A percentile compares a stretch with the other conserved stretches of the same genome.
phyloP scores from a whole-genome alignment of 495 filamentous ascomycete genomes.

The Neurospora sp. region DNA sequence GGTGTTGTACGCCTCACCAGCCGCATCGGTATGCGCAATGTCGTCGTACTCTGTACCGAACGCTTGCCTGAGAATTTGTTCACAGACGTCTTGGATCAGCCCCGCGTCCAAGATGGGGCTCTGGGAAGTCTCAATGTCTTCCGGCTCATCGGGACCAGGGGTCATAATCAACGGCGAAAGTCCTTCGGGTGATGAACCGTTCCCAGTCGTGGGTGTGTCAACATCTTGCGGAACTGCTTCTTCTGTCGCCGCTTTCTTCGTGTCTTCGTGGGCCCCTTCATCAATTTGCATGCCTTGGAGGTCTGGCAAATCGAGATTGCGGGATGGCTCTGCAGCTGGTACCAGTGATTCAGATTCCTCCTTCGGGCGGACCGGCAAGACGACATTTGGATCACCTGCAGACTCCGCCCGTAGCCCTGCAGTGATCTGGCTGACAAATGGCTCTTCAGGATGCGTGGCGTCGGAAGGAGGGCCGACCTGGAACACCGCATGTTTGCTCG shows the following conservation, averaged over 20 bases:
- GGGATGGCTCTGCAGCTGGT: not conserved
- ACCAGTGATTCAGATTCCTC: not conserved
- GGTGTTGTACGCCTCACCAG: conserved; percentile 8
- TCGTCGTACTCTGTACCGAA: conserved; percentile 18
- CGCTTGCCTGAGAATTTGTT: conserved; percentile 12
- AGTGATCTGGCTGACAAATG: not conserved
- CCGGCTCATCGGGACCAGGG: not conserved
- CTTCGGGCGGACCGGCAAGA: not conserved
- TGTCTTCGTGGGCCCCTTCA: not conserved
- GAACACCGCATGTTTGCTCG: not conserved
- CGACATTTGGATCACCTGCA: not conserved
- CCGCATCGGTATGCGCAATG: conserved; percentile 6
- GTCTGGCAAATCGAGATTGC: not conserved
- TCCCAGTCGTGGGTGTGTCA: not conserved
- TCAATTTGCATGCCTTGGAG: not conserved
- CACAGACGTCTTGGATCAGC: conserved; percentile 14
- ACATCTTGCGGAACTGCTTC: not conserved
- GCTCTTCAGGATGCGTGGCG: not conserved
- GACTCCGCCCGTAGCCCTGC: not conserved
- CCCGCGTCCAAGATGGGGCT: not conserved
- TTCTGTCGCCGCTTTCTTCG: not conserved
- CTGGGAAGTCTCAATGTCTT: not conserved
- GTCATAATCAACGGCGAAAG: not conserved
- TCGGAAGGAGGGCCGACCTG: not conserved
- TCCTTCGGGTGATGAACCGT: not conserved